phyloP scores from a whole-genome alignment of 352 stramenopile genomes.

The Aphanomyces cochlioides region DNA sequence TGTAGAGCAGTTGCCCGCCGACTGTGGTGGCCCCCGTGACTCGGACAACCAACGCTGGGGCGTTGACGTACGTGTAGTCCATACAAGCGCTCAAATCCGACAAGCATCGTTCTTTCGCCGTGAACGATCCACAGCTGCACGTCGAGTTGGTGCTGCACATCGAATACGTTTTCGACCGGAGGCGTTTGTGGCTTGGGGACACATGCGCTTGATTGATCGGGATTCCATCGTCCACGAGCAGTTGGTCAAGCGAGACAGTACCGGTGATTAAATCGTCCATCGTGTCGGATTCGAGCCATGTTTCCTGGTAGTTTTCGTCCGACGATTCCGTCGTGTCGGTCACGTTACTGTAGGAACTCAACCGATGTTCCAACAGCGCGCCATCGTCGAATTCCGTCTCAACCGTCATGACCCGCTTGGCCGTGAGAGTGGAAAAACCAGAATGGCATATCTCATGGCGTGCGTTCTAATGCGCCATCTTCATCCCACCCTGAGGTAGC shows the following conservation, averaged over 20 bases:
- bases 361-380: slow-evolving; percentile 16
- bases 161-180: slow-evolving; percentile 28
- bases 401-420: slow-evolving; percentile 1
- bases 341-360: slow-evolving; percentile 23
- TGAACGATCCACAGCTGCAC: slow-evolving; percentile 28
- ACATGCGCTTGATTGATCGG: not conserved
- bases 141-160: slow-evolving; percentile 28
- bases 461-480: no score
- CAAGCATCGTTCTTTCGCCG: slow-evolving; percentile 27
- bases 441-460: no score
- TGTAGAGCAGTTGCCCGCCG: slow-evolving; percentile 22
- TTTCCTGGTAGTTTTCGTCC: slow-evolving; percentile 30
- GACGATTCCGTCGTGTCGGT: slow-evolving; percentile 30
- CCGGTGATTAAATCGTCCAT: slow-evolving; percentile 29
- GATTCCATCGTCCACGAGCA: slow-evolving; percentile 14
- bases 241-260: slow-evolving; percentile 27
- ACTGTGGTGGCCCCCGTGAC: slow-evolving; percentile 23
- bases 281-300: slow-evolving; percentile 28
- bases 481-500: no score
- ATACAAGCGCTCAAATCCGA: slow-evolving; percentile 27
- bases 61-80: slow-evolving; percentile 28
- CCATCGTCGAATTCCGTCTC: slow-evolving; percentile 15
- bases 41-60: slow-evolving; percentile 16
- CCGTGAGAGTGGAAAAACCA: no score
- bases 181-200: slow-evolving; percentile 16